phyloP scores from a whole-genome alignment of 208 protist species.

The Leishmania tarentolae region DNA sequence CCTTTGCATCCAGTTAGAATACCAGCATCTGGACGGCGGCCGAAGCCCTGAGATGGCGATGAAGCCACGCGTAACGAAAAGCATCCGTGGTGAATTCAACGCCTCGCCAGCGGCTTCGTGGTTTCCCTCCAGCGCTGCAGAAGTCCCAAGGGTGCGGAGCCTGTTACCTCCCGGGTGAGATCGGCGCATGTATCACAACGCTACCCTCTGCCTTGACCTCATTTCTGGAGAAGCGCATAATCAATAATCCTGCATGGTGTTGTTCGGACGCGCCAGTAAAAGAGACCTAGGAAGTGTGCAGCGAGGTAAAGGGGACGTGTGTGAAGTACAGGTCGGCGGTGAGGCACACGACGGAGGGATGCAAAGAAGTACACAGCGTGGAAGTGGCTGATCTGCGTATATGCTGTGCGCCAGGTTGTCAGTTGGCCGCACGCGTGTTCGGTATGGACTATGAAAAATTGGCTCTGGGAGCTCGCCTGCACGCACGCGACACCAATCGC shows the following conservation, averaged over 20 bases:
- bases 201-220: conserved; percentile 64
- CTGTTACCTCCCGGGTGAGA: conserved; percentile 69
- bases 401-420: not conserved
- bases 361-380: not conserved
- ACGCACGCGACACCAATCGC: not conserved
- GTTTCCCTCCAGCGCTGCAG: not conserved
- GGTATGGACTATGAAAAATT: not conserved
- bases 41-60: not conserved
- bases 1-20: not conserved
- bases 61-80: too few species aligned
- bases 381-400: not conserved
- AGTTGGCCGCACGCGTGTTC: not conserved
- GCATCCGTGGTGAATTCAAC: not conserved
- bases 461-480: not conserved
- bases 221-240: conserved; percentile 69
- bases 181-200: conserved; percentile 41
- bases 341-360: not conserved
- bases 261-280: conserved; percentile 32
- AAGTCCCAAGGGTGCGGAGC: not conserved
- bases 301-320: not conserved
- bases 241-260: conserved; percentile 62
- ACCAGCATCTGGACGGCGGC: not conserved
- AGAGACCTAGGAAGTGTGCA: not conserved
- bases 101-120: not conserved
- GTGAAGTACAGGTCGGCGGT: conserved; percentile 6